These are phyloP conservation scores for Cajanus cajan DNA, from an alignment of 306 rosid species.

Conservation along the genomic window DNA sequence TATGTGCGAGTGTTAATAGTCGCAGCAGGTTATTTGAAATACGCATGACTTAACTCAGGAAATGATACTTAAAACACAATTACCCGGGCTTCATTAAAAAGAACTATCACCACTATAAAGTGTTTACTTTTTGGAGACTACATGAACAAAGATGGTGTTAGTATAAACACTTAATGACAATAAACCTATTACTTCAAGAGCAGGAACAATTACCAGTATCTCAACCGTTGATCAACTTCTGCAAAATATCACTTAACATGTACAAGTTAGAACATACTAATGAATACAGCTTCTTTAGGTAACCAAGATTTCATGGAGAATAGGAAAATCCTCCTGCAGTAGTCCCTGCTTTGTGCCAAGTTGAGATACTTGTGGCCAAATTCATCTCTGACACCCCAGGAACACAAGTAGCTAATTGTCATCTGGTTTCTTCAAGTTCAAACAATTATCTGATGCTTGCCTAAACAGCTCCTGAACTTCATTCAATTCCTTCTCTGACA, in stretches of 20 bases:
- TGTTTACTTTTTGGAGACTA: neutral
- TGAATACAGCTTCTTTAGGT: neutral
- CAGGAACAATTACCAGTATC: neutral
- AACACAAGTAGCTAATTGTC: conserved; percentile 12
- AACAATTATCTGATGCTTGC: conserved; percentile 81
- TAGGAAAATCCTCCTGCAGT: neutral
- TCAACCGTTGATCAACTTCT: neutral
- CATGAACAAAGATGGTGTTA: neutral
- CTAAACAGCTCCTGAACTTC: conserved; percentile 71
- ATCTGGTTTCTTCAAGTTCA: conserved; percentile 78
- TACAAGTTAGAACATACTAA: neutral
- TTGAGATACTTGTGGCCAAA: neutral
- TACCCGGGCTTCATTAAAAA: neutral
- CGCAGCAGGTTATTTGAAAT: too few species aligned
- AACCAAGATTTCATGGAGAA: neutral
- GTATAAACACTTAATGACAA: neutral
- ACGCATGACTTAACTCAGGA: neutral
- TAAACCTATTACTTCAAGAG: neutral
- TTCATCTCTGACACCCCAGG: neutral
- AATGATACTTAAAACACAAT: neutral
- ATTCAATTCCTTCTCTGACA: conserved; percentile 70
- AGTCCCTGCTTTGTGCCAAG: neutral
- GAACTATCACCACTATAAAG: neutral
- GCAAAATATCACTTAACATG: neutral
- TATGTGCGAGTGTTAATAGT: too few species aligned